Percentiles rank a stretch among this genome's conserved stretches.
These are phyloP conservation scores for Cyclocybe aegerita DNA, from an alignment of 768 basidiomycete genomes.

Conservation along the genomic window DNA sequence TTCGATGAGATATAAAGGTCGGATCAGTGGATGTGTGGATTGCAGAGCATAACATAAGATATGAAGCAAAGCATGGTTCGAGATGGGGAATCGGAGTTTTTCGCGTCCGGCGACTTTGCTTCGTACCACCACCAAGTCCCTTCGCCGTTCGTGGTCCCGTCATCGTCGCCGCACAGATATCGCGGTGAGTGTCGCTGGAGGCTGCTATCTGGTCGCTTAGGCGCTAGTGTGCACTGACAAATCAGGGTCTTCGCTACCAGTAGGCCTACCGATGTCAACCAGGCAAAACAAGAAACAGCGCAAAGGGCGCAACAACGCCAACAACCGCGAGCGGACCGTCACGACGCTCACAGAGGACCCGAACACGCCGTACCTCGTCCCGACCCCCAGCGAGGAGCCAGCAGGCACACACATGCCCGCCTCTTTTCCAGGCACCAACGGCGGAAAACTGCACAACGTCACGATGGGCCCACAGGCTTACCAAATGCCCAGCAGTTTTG, in stretches of 20 bases:
- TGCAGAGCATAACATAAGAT: neutral
- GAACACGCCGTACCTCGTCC: constrained; percentile 50
- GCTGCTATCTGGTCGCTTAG: neutral
- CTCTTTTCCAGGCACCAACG: constrained; percentile 24
- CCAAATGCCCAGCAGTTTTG: constrained; percentile 35
- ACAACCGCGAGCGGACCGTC: constrained; percentile 65
- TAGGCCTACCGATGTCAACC: constrained; percentile 43
- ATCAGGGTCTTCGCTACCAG: constrained; percentile 17
- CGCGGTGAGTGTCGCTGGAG: neutral
- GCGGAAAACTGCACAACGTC: constrained; percentile 22
- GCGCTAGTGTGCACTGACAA: constrained; percentile 15
- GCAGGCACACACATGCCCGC: constrained; percentile 36
- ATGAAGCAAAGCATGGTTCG: constrained; percentile 4
- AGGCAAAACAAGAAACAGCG: constrained; percentile 62
- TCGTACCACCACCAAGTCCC: constrained; percentile 9
- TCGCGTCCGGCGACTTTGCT: constrained; percentile 12
- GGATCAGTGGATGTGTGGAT: constrained; percentile 1
- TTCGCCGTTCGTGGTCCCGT: neutral
- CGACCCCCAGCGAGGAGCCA: constrained; percentile 52
- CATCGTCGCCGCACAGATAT: neutral
- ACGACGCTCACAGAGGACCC: constrained; percentile 64
- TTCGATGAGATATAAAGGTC: constrained; percentile 1
- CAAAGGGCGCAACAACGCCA: constrained; percentile 52
- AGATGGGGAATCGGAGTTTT: constrained; percentile 10
- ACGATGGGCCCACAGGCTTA: constrained; percentile 25